Conservation (phyloP, 148 eudicot species). For the Cornus kousa region DNA sequence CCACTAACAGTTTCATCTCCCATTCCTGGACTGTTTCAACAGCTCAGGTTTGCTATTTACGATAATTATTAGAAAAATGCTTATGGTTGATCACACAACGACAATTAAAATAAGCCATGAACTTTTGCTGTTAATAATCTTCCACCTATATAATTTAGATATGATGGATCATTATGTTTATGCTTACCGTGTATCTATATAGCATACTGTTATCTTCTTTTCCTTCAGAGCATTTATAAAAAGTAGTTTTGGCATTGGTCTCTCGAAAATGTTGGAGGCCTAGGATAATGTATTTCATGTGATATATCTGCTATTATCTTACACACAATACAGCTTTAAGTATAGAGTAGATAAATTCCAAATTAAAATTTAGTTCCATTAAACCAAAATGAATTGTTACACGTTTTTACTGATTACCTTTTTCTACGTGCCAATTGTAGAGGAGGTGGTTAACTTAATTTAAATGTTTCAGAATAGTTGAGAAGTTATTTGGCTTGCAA, state of each 20-base stretch:
- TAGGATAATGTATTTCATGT: neutral
- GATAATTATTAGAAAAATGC: neutral
- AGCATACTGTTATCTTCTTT: neutral
- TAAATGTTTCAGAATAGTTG: too few species aligned
- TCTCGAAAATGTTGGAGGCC: neutral
- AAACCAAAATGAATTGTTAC: too few species aligned
- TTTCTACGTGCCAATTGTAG: neutral
- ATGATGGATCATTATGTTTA: neutral
- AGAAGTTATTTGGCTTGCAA: neutral
- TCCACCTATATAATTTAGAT: neutral
- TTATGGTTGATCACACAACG: neutral
- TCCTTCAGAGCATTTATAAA: neutral
- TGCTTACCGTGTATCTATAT: neutral
- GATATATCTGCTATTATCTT: neutral
- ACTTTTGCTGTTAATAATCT: slow-evolving; percentile 1
- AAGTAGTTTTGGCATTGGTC: neutral
- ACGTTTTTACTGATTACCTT: too few species aligned
- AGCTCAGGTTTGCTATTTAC: slow-evolving; percentile 63
- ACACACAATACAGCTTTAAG: neutral
- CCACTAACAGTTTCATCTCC: slow-evolving; percentile 91
- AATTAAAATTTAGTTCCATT: too few species aligned
- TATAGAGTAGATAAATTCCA: neutral
- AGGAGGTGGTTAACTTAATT: too few species aligned
- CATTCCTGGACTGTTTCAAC: slow-evolving; percentile 90
- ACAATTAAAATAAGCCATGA: neutral